Evolutionary conservation across 352 stramenopile genomes (phyloP).

Genomic region (Thraustochytrium sp.): DNA sequence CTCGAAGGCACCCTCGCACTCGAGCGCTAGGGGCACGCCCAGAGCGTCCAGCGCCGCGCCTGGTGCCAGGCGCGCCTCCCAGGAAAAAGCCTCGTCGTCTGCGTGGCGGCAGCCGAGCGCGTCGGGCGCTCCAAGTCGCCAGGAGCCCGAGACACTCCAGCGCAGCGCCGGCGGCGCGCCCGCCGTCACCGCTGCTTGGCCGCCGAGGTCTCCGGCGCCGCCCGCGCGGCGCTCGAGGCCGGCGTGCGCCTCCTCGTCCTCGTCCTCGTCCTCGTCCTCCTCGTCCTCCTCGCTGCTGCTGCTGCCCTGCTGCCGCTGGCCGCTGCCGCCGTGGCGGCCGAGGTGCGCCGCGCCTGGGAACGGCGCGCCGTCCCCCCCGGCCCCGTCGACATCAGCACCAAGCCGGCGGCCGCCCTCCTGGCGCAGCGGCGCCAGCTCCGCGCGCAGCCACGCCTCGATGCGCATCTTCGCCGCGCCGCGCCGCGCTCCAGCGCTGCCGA

Average conservation of each 20-base stretch:
- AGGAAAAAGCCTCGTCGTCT: not conserved
- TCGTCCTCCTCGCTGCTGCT: too few species aligned
- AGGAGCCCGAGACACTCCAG: not conserved
- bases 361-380: too few species aligned
- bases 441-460: not conserved
- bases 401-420: not conserved
- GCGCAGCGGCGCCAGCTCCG: not conserved
- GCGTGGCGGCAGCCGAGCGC: not conserved
- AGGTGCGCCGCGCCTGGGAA: too few species aligned
- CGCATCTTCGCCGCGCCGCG: not conserved
- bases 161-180: not conserved
- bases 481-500: not conserved
- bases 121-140: not conserved
- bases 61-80: not conserved
- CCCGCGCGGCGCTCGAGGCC: not conserved
- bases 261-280: too few species aligned
- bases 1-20: conserved; percentile 1
- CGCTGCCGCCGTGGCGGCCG: too few species aligned
- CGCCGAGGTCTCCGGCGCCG: too few species aligned
- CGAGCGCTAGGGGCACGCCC: not conserved
- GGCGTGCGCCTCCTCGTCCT: not conserved
- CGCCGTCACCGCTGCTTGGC: too few species aligned
- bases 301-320: too few species aligned
- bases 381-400: too few species aligned
- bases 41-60: not conserved